Evolutionary conservation across 352 stramenopile species (phyloP).

Genomic region (Blastocystis hominis): DNA sequence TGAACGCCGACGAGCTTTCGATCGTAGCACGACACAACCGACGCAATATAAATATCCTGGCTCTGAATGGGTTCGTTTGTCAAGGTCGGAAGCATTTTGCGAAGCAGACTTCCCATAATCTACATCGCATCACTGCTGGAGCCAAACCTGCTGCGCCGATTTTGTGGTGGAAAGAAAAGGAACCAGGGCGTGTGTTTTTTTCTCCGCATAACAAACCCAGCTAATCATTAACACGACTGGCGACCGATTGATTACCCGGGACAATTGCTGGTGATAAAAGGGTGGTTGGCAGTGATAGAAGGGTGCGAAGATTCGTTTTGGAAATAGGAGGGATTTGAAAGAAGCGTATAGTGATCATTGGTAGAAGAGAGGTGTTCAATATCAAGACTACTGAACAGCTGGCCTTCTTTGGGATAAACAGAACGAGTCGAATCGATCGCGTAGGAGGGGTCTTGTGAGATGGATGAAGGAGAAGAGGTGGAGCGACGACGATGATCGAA

Average conservation of each 20-base stretch:
- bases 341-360: not conserved
- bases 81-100: not conserved
- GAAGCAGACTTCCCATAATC: conserved; percentile 4
- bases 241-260: not conserved
- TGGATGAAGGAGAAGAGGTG: not conserved
- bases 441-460: conserved; percentile 4
- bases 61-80: not conserved
- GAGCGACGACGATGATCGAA: not conserved
- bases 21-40: conserved; percentile 47
- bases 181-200: not conserved
- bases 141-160: not conserved
- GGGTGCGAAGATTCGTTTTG: not conserved
- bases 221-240: not conserved
- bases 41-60: conserved; percentile 7
- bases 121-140: not conserved
- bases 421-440: not conserved
- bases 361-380: not conserved
- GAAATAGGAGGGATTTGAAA: not conserved
- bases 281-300: not conserved
- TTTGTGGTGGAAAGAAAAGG: not conserved
- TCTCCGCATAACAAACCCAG: conserved; percentile 43
- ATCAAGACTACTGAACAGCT: not conserved
- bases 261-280: conserved; percentile 47
- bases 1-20: conserved; percentile 9
- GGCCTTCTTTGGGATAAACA: conserved; percentile 10